Conservation (phyloP, 2,329 filamentous ascomycete species). For the Aspergillus calidoustus region DNA sequence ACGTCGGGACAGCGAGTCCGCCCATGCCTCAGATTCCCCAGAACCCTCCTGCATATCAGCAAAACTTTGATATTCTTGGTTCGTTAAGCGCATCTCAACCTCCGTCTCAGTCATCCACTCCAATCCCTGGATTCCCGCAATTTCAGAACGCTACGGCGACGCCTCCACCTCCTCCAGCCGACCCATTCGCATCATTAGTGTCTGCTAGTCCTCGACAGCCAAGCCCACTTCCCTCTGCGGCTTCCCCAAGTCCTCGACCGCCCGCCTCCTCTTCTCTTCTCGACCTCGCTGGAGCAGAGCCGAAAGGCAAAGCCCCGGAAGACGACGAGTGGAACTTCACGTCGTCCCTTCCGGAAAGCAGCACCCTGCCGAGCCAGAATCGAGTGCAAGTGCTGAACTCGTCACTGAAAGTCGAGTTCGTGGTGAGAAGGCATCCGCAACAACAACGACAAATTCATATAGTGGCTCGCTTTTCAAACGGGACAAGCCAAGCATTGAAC, state of each 20-base stretch:
- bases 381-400: conserved; percentile 71
- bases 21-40: conserved; percentile 34
- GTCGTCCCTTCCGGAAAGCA: conserved; percentile 74
- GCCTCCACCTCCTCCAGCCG: conserved; percentile 50
- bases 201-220: conserved; percentile 56
- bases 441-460: conserved; percentile 67
- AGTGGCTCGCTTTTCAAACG: conserved; percentile 82
- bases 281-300: conserved; percentile 36
- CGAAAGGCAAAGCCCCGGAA: conserved; percentile 50
- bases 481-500: conserved; percentile 69
- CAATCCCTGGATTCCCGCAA: conserved; percentile 48
- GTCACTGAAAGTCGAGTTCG: conserved; percentile 72
- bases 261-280: conserved; percentile 37
- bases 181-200: conserved; percentile 65
- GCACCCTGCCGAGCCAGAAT: conserved; percentile 62
- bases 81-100: conserved; percentile 54
- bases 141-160: conserved; percentile 34
- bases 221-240: conserved; percentile 42
- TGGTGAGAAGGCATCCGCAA: conserved; percentile 63
- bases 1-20: not conserved
- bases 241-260: conserved; percentile 25
- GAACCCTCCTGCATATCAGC: conserved; percentile 52
- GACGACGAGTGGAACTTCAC: conserved; percentile 96
- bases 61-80: conserved; percentile 63
- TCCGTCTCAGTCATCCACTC: conserved; percentile 55